Base-by-base conservation (phyloP, 2,329 filamentous ascomycete genomes). In the Penicillium frequentans region DNA sequence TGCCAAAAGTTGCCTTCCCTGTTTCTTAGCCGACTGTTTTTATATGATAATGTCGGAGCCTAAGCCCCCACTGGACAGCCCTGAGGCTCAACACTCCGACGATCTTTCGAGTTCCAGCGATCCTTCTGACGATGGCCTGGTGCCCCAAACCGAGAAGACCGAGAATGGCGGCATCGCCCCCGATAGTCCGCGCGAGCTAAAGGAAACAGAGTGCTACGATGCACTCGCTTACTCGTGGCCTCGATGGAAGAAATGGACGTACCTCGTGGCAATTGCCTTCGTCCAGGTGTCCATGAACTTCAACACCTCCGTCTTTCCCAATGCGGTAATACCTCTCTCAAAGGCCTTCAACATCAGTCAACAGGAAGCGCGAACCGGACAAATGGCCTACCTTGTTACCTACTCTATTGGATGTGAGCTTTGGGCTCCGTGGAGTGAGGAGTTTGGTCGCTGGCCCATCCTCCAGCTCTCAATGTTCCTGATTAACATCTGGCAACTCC, bases 341-440 rank as follows among this genome's bases (percentile, higher is more conserved):
- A 74, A 85, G 23, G 81, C 90, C 54, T 93, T 90, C 62, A 62
- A 75, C 37, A 86, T 93, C 56, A 86, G 84, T 59, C 77, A 78
- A 10, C 87, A 90, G 69, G 83, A 83, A 8, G 89, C 86, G 1
- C 83, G 89, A 49, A 81, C 84, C 37, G 90, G 89, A 61, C 88
- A 89, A 60, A 86, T 89, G 74, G 83, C 90, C 62, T 93, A 92
- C 74, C 76, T 93, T 23, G 81, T 93, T 51, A 75, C 85, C 2
- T 93, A 93, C 69, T 89, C 89, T 31, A 90, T 93, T 68, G 90
- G 90, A 11, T 93, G 90, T 69, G 90, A 93, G 73, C 80, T 92
- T 0, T 93, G 90, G 90, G 90, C 90, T 0, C 90, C 90, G 0
- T 93, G 90, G 88, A 88, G 84, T 31, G 90, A 93, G 72, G 90